phyloP scores from a whole-genome alignment of 2,329 filamentous ascomycete genomes.

The Cytospora mali region DNA sequence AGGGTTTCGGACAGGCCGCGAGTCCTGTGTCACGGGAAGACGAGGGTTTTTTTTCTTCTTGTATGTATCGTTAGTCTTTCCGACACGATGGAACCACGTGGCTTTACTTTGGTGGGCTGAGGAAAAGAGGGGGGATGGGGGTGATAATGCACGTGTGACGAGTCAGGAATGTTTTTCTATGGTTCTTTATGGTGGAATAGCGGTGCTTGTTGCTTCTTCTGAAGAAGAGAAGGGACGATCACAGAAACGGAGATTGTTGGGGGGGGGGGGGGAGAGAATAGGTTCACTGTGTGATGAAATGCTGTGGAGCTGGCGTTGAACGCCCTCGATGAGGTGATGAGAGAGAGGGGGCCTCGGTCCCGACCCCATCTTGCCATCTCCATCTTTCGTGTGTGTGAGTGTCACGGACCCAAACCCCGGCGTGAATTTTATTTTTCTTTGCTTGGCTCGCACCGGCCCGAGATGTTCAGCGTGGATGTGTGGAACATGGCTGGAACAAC shows the following conservation, averaged over 20 bases:
- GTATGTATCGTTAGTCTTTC: not conserved
- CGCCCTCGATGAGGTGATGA: not conserved
- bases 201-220: not conserved
- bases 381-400: not conserved
- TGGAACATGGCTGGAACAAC: not conserved
- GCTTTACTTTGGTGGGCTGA: not conserved
- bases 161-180: constrained; percentile 10
- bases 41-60: not conserved
- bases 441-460: constrained; percentile 18
- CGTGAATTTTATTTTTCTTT: not conserved
- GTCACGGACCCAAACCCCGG: too few species aligned
- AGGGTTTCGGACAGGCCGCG: constrained; percentile 20
- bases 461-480: constrained; percentile 7
- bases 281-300: not conserved
- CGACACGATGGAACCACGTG: not conserved
- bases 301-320: not conserved
- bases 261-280: too few species aligned
- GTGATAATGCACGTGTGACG: constrained; percentile 7
- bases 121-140: not conserved
- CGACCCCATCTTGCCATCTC: not conserved
- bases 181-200: not conserved
- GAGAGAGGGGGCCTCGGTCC: not conserved
- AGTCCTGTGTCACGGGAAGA: constrained; percentile 14
- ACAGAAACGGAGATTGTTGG: constrained; percentile 13
- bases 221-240: constrained; percentile 11